Conservation (phyloP, 2,329 filamentous ascomycete species). For the Nigrograna mackinnonii region DNA sequence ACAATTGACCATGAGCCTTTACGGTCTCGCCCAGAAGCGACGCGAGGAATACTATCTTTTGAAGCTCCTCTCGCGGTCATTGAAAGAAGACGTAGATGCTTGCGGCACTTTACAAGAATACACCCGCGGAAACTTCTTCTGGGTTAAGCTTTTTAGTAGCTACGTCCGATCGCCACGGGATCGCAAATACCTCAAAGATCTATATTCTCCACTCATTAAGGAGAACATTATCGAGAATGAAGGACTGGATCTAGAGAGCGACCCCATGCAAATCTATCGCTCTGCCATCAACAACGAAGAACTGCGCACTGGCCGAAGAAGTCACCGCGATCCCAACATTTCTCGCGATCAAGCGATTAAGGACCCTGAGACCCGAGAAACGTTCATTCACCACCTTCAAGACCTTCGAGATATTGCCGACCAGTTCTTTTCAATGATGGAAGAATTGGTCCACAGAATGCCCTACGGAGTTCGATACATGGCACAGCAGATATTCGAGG, state of each 20-base stretch:
- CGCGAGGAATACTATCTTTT: conserved; percentile 96
- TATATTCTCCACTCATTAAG: conserved; percentile 82
- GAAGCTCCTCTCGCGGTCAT: conserved; percentile 81
- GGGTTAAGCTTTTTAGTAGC: conserved; percentile 81
- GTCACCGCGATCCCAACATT: conserved; percentile 79
- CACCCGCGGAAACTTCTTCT: conserved; percentile 88
- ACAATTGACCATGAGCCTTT: conserved; percentile 92
- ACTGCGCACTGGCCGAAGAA: conserved; percentile 84
- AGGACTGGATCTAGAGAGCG: conserved; percentile 89
- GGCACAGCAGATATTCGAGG: conserved; percentile 81
- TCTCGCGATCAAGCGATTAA: conserved; percentile 93
- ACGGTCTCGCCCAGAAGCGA: conserved; percentile 95
- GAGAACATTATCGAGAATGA: conserved; percentile 94
- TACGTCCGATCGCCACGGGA: conserved; percentile 92
- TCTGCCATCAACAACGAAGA: conserved; percentile 98
- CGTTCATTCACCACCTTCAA: conserved; percentile 92
- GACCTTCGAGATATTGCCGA: conserved; percentile 94
- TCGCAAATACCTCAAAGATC: conserved; percentile 86
- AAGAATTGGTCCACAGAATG: conserved; percentile 84
- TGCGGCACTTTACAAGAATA: conserved; percentile 80
- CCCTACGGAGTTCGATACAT: conserved; percentile 92
- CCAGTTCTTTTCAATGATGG: conserved; percentile 80
- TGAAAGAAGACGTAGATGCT: conserved; percentile 82
- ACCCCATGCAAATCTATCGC: conserved; percentile 95
- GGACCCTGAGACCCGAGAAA: conserved; percentile 86